Conservation (phyloP, 129 eudicot genomes). For the Smallanthus sonchifolius region DNA sequence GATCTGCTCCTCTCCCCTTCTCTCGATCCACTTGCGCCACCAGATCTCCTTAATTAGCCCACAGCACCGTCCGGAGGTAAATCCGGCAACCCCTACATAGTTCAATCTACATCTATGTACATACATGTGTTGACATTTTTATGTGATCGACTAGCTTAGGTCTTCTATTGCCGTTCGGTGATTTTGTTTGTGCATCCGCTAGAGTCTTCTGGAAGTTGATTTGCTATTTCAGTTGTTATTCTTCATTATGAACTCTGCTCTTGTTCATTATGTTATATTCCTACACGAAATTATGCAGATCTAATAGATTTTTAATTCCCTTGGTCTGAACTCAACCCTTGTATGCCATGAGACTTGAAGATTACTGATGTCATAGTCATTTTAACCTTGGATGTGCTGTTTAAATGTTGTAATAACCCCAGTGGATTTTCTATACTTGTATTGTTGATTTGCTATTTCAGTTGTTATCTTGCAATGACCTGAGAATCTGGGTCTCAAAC, state of each 20-base stretch:
- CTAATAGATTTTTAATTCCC: neutral
- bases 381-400: neutral
- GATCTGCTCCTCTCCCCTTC: constrained; percentile 1
- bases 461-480: neutral
- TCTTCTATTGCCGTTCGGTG: constrained; percentile 1
- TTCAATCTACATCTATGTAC: no score
- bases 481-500: constrained; percentile 3
- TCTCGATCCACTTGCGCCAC: constrained; percentile 9
- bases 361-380: neutral
- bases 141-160: constrained; percentile 4
- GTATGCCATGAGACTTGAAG: constrained; percentile 2
- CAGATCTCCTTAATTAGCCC: constrained; percentile 20
- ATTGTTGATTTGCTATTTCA: no score
- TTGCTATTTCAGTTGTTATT: neutral
- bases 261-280: neutral
- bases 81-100: neutral
- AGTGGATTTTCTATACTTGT: neutral
- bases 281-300: constrained; percentile 1
- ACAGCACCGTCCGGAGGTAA: constrained; percentile 12
- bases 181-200: constrained; percentile 10
- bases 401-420: neutral
- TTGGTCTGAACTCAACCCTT: constrained; percentile 2
- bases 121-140: neutral
- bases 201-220: neutral
- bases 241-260: neutral